A percentile compares a stretch with the other conserved stretches of the same genome.
These are phyloP conservation scores for Cordyceps tenuipes DNA, from an alignment of 2,329 filamentous ascomycete genomes.

Conservation along the genomic window DNA sequence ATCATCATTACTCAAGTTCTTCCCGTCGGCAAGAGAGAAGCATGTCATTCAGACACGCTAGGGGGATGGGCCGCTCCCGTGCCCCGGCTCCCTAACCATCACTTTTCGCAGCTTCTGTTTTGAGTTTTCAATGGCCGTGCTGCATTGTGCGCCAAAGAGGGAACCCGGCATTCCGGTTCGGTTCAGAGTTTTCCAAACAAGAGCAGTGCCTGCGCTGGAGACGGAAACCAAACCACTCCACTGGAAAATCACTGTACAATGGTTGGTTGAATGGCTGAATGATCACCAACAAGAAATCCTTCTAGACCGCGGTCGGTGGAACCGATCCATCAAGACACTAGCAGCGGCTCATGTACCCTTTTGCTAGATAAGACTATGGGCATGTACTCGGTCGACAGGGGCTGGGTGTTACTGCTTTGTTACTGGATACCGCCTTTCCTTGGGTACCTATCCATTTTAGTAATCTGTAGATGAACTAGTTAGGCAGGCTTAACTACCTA, in stretches of 20 bases:
- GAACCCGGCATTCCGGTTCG: not conserved
- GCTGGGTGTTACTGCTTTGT: not conserved
- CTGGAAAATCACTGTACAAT: not conserved
- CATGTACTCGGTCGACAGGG: not conserved
- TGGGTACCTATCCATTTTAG: not conserved
- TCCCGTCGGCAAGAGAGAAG: not conserved
- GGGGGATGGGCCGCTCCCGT: slow-evolving; percentile 5
- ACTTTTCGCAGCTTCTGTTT: not conserved
- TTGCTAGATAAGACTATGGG: not conserved
- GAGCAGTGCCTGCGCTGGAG: not conserved
- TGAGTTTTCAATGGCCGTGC: not conserved
- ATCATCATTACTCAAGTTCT: not conserved
- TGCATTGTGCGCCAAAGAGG: not conserved
- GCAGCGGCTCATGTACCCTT: slow-evolving; percentile 10
- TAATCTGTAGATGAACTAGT: too few relatives aligned
- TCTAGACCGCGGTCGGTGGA: slow-evolving; percentile 12
- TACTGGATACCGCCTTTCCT: slow-evolving; percentile 2
- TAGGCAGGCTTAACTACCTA: too few relatives aligned
- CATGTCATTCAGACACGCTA: not conserved
- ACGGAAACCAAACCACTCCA: not conserved
- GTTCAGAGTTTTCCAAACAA: not conserved
- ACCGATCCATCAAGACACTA: not conserved
- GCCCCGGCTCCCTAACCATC: not conserved
- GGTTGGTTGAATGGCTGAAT: not conserved
- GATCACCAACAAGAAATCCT: not conserved